Evolutionary conservation across 2,329 filamentous ascomycete genomes (phyloP), one percentile per base, ranked within the genome.

Genomic region (Beauveria varroae): DNA sequence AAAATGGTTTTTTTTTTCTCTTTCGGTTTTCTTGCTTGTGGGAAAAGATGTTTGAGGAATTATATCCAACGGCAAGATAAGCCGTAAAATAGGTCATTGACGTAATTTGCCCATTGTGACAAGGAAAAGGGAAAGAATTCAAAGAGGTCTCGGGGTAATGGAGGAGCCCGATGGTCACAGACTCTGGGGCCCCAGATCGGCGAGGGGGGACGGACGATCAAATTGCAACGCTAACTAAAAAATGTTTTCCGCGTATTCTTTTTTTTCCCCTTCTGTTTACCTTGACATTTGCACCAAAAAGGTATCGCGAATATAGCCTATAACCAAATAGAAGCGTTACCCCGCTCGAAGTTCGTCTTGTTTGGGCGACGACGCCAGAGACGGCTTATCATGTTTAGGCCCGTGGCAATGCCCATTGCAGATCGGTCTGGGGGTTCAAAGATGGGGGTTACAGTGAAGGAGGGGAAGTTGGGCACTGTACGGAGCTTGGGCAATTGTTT

Each of bases 331-430:
- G 22, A 50, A 34, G 14, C 34, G n/a, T 40, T 59, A 52, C 57
- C 37, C 57, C 37, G 46, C 59, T 49, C 60, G 62, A 1, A 16
- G 37, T 41, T 26, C 58, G 51, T 46, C 47, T 64, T 16, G 51
- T 52, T 51, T 53, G 51, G 51, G 34, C 50, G 30, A 50, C 47
- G 9, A 22, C 44, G 44, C n/a, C n/a, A 16, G 44, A 52, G 46
- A 10, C 16, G 50, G 9, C 22, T n/a, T 14, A 3, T 51, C 34
- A 20, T 14, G 18, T 24, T 10, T 12, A 18, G 49, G 49, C 28
- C 49, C 49, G 20, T 10, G 49, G 20, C 16, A 20, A 18, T 16
- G 40, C 47, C 40, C 26, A 54, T 54, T 34, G 41, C 54, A 56
- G 54, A 47, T 56, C 54, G 20, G 34, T 37, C 34, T 37, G 34